Conservation (phyloP, 371 early-diverging fungal genomes). For the Mucor mucedo region DNA sequence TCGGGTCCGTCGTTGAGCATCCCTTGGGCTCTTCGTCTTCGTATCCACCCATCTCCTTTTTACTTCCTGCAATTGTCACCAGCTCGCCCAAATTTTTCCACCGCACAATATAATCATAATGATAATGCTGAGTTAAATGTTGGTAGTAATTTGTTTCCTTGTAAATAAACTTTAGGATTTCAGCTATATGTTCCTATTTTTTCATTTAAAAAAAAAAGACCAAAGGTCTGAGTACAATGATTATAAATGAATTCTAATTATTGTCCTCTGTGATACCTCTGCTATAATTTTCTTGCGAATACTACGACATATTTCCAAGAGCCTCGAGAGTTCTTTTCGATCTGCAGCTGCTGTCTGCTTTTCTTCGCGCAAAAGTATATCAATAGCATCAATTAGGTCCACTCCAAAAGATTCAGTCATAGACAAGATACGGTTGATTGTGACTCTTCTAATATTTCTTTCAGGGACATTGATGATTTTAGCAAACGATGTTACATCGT, state of each 20-base stretch:
- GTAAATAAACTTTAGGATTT: constrained; percentile 31
- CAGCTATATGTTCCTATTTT: neutral
- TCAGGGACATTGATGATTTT: constrained; percentile 53
- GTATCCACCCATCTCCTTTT: neutral
- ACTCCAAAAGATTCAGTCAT: neutral
- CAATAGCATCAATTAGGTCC: neutral
- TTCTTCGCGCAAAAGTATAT: constrained; percentile 1
- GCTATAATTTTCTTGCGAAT: constrained; percentile 14
- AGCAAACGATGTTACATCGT: constrained; percentile 48
- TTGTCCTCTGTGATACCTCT: constrained; percentile 21
- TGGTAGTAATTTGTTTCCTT: constrained; percentile 25
- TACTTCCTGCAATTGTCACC: constrained; percentile 26
- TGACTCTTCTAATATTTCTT: constrained; percentile 51
- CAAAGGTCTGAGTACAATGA: no score
- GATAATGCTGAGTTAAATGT: constrained; percentile 24
- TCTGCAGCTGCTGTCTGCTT: neutral
- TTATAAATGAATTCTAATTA: neutral
- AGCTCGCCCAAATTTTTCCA: constrained; percentile 46
- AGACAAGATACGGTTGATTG: constrained; percentile 27
- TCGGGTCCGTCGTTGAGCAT: no score
- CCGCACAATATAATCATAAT: constrained; percentile 25
- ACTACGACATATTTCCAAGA: constrained; percentile 13
- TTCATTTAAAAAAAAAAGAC: no score
- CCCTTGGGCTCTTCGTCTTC: neutral
- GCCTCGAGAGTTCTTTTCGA: constrained; percentile 7